Evolutionary conservation across 1,284 basidiomycete species (phyloP).

Genomic region (Irpex sp.): DNA sequence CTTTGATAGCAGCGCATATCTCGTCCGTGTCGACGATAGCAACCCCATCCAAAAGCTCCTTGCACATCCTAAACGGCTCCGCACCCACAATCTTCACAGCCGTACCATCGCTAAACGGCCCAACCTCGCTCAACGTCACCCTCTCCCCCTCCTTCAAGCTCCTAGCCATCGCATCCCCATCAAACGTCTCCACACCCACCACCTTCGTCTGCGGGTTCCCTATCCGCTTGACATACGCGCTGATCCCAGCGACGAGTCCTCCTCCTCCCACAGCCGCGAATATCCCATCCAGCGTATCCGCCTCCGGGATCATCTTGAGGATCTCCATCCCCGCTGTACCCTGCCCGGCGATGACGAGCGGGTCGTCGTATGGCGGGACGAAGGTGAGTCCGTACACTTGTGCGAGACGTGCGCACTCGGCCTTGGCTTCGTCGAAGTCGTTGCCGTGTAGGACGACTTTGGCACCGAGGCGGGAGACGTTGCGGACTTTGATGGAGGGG

Average conservation of each 20-base stretch:
- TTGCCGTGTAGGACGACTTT: constrained; percentile 90
- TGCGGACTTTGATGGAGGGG: constrained; percentile 94
- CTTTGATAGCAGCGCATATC: constrained; percentile 98
- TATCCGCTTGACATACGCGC: constrained; percentile 92
- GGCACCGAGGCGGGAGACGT: constrained; percentile 90
- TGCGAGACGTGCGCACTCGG: constrained; percentile 88
- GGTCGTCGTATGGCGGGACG: constrained; percentile 98
- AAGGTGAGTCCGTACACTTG: constrained; percentile 77
- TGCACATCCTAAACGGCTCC: constrained; percentile 92
- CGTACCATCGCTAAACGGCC: constrained; percentile 98
- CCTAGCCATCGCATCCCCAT: constrained; percentile 90
- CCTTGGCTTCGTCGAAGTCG: constrained; percentile 97
- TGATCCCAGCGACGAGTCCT: constrained; percentile 86
- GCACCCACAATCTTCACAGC: constrained; percentile 96
- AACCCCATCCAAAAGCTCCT: constrained; percentile 81
- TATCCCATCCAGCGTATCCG: constrained; percentile 79
- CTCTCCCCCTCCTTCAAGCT: constrained; percentile 79
- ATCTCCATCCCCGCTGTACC: constrained; percentile 96
- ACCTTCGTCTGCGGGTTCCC: constrained; percentile 84
- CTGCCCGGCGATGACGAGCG: constrained; percentile 95
- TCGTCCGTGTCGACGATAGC: constrained; percentile 93
- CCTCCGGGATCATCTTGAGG: constrained; percentile 77
- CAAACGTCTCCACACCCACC: constrained; percentile 92
- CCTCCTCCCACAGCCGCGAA: constrained; percentile 94
- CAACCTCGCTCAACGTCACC: constrained; percentile 86